A percentile compares a stretch with the other conserved stretches of the same genome.
Conservation (phyloP, 257 asterid genomes). For the Solanum pinnatisectum region DNA sequence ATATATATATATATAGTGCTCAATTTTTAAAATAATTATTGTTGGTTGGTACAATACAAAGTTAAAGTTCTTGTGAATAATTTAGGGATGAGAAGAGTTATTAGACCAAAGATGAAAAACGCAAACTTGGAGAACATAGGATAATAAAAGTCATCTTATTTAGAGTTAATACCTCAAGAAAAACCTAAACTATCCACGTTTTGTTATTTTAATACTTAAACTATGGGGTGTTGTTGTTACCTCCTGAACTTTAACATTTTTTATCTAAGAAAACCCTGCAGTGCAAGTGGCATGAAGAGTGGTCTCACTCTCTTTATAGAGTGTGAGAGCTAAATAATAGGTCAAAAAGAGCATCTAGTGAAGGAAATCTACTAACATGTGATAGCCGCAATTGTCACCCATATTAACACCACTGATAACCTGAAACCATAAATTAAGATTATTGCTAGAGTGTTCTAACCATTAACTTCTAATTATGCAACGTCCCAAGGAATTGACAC, state of each 20-base stretch:
- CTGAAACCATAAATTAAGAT: slow-evolving; percentile 32
- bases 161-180: background rate
- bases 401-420: slow-evolving; percentile 83
- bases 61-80: background rate
- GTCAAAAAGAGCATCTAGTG: background rate
- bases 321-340: background rate
- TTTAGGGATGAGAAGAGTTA: background rate
- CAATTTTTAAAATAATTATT: background rate
- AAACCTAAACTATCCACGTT: background rate
- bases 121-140: background rate
- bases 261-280: background rate
- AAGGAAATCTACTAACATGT: slow-evolving; percentile 42
- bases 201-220: background rate
- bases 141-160: background rate
- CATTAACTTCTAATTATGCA: background rate
- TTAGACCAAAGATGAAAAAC: background rate
- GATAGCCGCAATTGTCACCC: slow-evolving; percentile 86
- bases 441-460: background rate
- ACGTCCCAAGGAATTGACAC: background rate
- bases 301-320: background rate
- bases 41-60: background rate
- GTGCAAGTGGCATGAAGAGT: background rate
- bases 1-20: too few relatives aligned
- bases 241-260: background rate
- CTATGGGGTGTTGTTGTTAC: background rate